A percentile compares a stretch with the other conserved stretches of the same genome.
These are phyloP conservation scores for Tuber umbilicatum DNA, from an alignment of 495 filamentous ascomycete genomes.

Conservation along the genomic window DNA sequence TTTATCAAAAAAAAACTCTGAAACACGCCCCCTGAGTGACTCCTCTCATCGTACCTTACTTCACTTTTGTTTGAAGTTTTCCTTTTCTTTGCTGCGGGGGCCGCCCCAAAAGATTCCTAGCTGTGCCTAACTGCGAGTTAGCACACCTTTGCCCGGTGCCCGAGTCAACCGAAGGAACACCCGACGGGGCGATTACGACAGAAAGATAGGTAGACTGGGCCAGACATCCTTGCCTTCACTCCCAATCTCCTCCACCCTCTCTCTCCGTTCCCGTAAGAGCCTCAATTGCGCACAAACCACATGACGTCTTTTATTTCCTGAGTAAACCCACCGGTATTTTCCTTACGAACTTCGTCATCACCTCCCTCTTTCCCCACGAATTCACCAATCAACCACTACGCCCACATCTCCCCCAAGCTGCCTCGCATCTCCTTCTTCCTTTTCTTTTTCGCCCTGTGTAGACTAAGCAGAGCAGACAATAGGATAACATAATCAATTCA, in stretches of 20 bases:
- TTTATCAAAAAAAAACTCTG: background rate
- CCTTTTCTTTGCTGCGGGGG: background rate
- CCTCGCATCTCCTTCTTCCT: no score
- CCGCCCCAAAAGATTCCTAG: background rate
- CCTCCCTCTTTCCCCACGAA: background rate
- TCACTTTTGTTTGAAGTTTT: slow-evolving; percentile 2
- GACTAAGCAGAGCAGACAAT: background rate
- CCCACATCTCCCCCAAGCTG: background rate
- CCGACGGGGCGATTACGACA: background rate
- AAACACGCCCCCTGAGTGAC: background rate
- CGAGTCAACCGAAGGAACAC: background rate
- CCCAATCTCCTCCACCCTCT: background rate
- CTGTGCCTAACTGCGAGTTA: background rate
- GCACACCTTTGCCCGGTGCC: background rate
- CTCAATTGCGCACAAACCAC: background rate
- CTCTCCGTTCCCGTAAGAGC: background rate
- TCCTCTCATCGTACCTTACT: slow-evolving; percentile 3
- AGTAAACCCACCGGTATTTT: background rate
- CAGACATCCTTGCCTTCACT: background rate
- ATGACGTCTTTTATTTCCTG: background rate
- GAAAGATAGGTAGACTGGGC: background rate
- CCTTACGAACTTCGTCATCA: background rate
- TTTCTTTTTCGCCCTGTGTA: no score
- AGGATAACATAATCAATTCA: background rate
- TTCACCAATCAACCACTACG: background rate